Percentiles rank a stretch among this genome's conserved stretches.
phyloP scores from a whole-genome alignment of 345 rosid genomes.

The Boechera retrofracta region DNA sequence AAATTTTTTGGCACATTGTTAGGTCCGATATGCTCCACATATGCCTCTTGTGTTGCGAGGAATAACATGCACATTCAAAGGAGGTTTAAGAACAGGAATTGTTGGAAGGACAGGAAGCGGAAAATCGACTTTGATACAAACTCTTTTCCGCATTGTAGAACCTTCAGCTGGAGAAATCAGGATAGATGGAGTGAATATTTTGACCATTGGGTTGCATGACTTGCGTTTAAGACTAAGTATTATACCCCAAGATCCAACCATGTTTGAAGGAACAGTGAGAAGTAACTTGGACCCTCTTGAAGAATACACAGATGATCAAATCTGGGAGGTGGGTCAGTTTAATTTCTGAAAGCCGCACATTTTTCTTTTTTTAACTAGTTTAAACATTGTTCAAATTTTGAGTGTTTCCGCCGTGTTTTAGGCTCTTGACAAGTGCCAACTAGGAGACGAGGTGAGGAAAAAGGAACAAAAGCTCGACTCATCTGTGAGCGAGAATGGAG shows the following conservation, averaged over 20 bases:
- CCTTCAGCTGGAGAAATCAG: conserved; percentile 68
- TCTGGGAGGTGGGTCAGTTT: conserved; percentile 77
- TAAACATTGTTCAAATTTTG: not conserved
- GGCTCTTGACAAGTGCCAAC: conserved; percentile 94
- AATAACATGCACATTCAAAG: conserved; percentile 73
- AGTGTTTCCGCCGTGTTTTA: conserved; percentile 37
- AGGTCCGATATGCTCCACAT: conserved; percentile 84
- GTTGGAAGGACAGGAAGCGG: conserved; percentile 97
- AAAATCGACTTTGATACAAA: conserved; percentile 86
- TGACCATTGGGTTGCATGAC: conserved; percentile 77
- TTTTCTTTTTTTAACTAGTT: not conserved
- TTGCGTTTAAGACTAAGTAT: conserved; percentile 80
- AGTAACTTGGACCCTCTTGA: conserved; percentile 90
- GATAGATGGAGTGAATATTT: conserved; percentile 74
- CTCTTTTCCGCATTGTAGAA: conserved; percentile 83
- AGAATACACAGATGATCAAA: conserved; percentile 78
- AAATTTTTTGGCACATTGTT: not conserved
- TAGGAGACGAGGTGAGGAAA: conserved; percentile 86
- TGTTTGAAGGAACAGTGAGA: conserved; percentile 91
- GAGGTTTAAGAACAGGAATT: conserved; percentile 81
- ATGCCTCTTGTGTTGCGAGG: conserved; percentile 86
- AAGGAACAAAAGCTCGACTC: conserved; percentile 79
- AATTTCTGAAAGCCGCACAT: not conserved
- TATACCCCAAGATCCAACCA: conserved; percentile 93
- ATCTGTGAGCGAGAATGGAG: conserved; percentile 81